A percentile compares a stretch with the other conserved stretches of the same genome.
phyloP scores from a whole-genome alignment of 192 early-diverging fungal species.

The Backusella mclennaniae region DNA sequence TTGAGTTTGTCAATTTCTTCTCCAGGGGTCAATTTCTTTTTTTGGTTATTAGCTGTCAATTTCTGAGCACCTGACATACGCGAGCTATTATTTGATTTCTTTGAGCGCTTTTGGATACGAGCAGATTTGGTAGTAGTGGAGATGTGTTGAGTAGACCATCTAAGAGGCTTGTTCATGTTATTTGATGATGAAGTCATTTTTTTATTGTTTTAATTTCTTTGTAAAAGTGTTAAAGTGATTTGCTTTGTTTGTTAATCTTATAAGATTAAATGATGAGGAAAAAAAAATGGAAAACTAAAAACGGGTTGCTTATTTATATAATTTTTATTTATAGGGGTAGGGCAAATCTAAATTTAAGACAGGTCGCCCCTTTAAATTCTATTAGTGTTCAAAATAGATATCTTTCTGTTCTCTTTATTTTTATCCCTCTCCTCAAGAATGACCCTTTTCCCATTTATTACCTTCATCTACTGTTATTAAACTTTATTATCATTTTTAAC shows the following conservation, averaged over 20 bases:
- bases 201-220: background rate
- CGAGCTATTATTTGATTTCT: background rate
- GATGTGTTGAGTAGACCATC: conserved; percentile 8
- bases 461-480: background rate
- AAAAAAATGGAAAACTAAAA: conserved; percentile 5
- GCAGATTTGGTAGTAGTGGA: background rate
- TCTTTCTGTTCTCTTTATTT: background rate
- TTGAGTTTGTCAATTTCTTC: conserved; percentile 25
- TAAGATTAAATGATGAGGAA: background rate
- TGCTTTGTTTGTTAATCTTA: background rate
- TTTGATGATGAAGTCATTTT: conserved; percentile 1
- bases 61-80: conserved; percentile 1
- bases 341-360: background rate
- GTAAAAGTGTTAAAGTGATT: background rate
- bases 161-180: conserved; percentile 3
- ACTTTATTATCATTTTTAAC: background rate
- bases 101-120: conserved; percentile 10
- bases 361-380: background rate
- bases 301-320: conserved; percentile 5
- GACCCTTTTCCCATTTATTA: background rate
- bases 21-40: conserved; percentile 6
- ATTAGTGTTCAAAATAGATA: conserved; percentile 1
- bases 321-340: background rate
- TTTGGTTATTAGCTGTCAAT: conserved; percentile 4
- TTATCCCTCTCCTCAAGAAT: background rate